These are phyloP conservation scores for Stephanodiscus triporus DNA, from an alignment of 108 stramenopile species.

Conservation along the genomic window DNA sequence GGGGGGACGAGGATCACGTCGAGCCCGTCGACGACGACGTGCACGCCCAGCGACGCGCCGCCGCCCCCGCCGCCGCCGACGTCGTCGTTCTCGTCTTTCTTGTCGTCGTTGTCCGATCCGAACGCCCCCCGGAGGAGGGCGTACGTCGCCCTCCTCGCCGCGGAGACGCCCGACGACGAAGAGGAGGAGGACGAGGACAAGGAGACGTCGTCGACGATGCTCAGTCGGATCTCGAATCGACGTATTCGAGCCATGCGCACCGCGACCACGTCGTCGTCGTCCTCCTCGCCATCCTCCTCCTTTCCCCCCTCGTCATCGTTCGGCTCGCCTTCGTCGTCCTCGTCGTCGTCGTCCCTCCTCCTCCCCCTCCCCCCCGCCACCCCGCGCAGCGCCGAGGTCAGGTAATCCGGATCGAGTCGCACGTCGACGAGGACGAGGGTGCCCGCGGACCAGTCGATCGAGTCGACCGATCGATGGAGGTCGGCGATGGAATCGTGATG, in stretches of 20 bases:
- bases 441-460: conserved; percentile 76
- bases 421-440: conserved; percentile 62
- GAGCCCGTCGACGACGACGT: conserved; percentile 36
- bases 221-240: conserved; percentile 24
- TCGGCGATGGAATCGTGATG: conserved; percentile 52
- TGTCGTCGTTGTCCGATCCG: neutral
- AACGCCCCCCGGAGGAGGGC: conserved; percentile 23
- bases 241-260: conserved; percentile 18
- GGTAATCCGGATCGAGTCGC: conserved; percentile 56
- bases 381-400: conserved; percentile 32
- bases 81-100: neutral
- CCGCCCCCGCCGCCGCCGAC: conserved; percentile 3
- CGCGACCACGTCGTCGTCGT: conserved; percentile 6
- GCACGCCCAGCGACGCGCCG: conserved; percentile 25
- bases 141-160: conserved; percentile 29
- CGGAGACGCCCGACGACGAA: no score
- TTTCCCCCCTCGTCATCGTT: neutral
- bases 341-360: conserved; percentile 39
- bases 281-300: neutral
- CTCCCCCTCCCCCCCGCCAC: neutral
- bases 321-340: conserved; percentile 42
- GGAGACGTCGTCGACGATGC: conserved; percentile 18
- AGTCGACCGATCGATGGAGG: conserved; percentile 61
- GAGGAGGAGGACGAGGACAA: no score
- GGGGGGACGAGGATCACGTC: conserved; percentile 29